These are phyloP conservation scores for Wickerhamomyces canadensis DNA, from an alignment of 805 yeast genomes.

Conservation along the genomic window DNA sequence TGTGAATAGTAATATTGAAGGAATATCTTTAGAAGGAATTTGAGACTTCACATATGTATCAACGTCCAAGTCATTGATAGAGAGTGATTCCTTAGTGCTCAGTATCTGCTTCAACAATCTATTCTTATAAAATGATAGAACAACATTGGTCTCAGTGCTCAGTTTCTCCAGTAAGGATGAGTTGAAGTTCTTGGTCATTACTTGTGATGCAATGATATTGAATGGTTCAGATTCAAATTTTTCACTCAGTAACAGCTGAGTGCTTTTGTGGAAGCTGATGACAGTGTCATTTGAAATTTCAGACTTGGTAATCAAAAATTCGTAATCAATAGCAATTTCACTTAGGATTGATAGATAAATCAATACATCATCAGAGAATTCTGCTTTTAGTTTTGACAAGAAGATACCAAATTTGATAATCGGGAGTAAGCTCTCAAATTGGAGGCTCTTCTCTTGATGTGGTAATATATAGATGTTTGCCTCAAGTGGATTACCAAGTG, in stretches of 20 bases:
- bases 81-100: slow-evolving; percentile 24
- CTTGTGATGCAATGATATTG: slow-evolving; percentile 13
- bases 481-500: slow-evolving; percentile 44
- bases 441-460: slow-evolving; percentile 7
- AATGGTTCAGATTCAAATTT: slow-evolving; percentile 17
- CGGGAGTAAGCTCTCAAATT: slow-evolving; percentile 11
- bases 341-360: slow-evolving; percentile 28
- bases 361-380: slow-evolving; percentile 13
- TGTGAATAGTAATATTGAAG: slow-evolving; percentile 18
- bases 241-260: neutral
- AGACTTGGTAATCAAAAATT: slow-evolving; percentile 21
- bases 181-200: slow-evolving; percentile 13
- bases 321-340: slow-evolving; percentile 35
- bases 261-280: neutral
- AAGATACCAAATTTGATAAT: slow-evolving; percentile 23
- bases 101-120: slow-evolving; percentile 30
- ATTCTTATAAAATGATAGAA: slow-evolving; percentile 27
- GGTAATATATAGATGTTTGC: slow-evolving; percentile 30
- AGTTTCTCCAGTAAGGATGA: slow-evolving; percentile 7
- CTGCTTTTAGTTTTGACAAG: slow-evolving; percentile 16
- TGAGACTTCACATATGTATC: slow-evolving; percentile 29
- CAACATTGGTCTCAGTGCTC: neutral
- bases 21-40: slow-evolving; percentile 29
- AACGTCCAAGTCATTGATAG: slow-evolving; percentile 22
- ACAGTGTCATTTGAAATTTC: neutral